Base-by-base conservation (phyloP, 78 protist species). In the Speleostelium caveatum region DNA sequence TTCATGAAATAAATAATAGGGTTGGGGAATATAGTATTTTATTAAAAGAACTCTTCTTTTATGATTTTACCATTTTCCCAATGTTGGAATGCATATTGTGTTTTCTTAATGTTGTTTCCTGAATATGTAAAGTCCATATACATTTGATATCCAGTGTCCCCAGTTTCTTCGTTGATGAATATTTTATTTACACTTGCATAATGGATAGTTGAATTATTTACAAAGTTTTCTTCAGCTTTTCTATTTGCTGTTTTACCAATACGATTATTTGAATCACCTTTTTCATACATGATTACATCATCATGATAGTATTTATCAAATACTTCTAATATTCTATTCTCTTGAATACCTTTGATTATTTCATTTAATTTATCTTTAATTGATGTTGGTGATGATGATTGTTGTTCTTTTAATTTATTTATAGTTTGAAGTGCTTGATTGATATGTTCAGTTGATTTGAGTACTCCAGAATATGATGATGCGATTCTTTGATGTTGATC, bases 31-130 rank as follows among this genome's bases (percentile, higher is more conserved):
- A n/a, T n/a, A n/a, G n/a, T n/a, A n/a, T n/a, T n/a, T n/a, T n/a
- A n/a, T n/a, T 75, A 76, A 26, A 14, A 76, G 26, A 76, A 76
- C 5, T 76, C 86, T 35, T 76, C 86, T 33, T 76, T 76, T 0
- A 76, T 63, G 6, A 76, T 38, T 22, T 38, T 14, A 63, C 74
- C 86, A 45, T 62, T 73, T 51, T 75, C 41, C 86, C 86, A 76
- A 45, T 76, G 51, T 76, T 76, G 86, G 26, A 76, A 17, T 12
- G 74, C 73, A 72, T 73, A 76, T 76, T 76, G 86, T 49, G 71
- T 76, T 62, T 76, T 76, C 12, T 60, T 16, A 10, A 76, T 42
- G 6, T 28, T 63, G 73, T 61, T 0, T 28, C 86, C 86, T 4
- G 49, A 71, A 75, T 75, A 75, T 0, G 86, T 75, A 24, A 75